phyloP scores from a whole-genome alignment of 2,329 filamentous ascomycete genomes.

The Aspergillus sp. region DNA sequence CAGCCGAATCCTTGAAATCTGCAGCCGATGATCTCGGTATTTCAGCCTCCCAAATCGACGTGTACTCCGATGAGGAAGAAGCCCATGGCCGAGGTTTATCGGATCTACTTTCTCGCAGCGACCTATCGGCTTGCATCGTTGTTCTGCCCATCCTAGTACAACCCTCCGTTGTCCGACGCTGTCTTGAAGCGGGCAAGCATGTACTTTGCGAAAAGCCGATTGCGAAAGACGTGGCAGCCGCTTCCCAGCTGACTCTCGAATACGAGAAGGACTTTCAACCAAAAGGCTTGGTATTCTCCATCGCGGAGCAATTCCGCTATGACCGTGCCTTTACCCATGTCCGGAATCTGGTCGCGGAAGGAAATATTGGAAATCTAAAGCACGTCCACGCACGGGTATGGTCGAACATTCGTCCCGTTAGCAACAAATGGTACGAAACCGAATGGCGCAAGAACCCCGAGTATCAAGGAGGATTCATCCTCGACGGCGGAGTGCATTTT shows the following conservation, averaged over 20 bases:
- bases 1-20: neutral
- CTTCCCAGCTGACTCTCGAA: neutral
- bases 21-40: neutral
- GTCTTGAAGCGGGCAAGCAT: conserved; percentile 5
- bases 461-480: conserved; percentile 73
- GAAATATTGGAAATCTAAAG: neutral
- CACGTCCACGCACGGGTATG: neutral
- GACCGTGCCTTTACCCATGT: neutral
- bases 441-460: conserved; percentile 67
- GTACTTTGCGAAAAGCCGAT: conserved; percentile 10
- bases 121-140: neutral
- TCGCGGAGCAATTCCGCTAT: conserved; percentile 9
- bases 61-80: neutral
- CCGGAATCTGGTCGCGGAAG: neutral
- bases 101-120: neutral
- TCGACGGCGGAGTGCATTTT: conserved; percentile 75
- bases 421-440: conserved; percentile 34
- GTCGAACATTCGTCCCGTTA: neutral
- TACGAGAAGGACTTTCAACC: neutral
- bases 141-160: neutral
- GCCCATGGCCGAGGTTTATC: neutral
- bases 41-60: neutral
- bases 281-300: neutral
- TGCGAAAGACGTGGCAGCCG: neutral
- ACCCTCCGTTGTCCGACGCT: neutral